Base-by-base conservation (phyloP, 2,329 filamentous ascomycete genomes). In the Pseudogymnoascus sp. region DNA sequence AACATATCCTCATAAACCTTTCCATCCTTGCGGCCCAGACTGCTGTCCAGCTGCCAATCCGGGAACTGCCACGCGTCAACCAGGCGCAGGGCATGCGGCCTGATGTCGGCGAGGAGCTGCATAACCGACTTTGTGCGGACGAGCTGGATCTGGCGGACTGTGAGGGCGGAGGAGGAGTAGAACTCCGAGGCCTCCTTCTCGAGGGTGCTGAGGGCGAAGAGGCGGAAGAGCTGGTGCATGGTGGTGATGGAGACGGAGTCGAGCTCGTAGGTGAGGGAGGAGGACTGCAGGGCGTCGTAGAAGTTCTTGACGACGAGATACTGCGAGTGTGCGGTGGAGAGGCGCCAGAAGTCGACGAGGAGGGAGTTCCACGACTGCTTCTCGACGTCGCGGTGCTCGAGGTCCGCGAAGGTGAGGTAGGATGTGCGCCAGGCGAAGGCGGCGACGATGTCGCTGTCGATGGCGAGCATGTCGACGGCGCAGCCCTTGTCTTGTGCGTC, bases 221-320 rank as follows among this genome's bases (percentile, higher is more conserved):
- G 82, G 12, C 84, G 81, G 82, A 88, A 89, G 35, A 89, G 79
- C 69, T 86, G 85, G 75, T 86, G 83, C 68, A 91, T 76, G 8
- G 90, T 71, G 0, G 74, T 74, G 12, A 82, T 75, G 0, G 87
- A 89, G 62, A 81, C 79, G 0, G 78, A 69, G 70, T 87, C 84
- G 31, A 90, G 76, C 14, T 82, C 77, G 11, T 78, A 73, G n/a
- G 75, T 75, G 9, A 83, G 80, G 6, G 79, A 71, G 5, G 80
- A 76, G 4, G 80, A 79, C 38, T 86, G 83, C 18, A 93, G 83
- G 1, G 83, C 79, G 3, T 85, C 80, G 76, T 95, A 90, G 77
- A 91, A 92, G 78, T 87, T 89, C 80, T 89, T 91, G 66, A 91
- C 88, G 0, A 91, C 82, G 68, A 91, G 81, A 74, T 91, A 91